Base-by-base conservation (phyloP, 345 rosid species). In the Leavenworthia alabamica region DNA sequence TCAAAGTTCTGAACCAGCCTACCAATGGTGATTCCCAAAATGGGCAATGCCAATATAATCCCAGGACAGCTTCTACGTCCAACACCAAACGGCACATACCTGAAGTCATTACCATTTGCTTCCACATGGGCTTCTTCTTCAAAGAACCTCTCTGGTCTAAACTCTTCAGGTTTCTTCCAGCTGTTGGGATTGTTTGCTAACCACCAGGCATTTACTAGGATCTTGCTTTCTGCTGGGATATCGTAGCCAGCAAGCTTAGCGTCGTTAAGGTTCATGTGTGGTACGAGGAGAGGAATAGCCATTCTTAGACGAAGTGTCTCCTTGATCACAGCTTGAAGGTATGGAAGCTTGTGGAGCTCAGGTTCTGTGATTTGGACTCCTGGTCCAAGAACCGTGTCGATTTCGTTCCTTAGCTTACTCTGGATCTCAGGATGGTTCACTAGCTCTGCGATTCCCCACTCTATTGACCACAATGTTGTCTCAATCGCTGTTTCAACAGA, bases 51-150 rank as follows among this genome's bases (percentile, higher is more conserved):
- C 29, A 93, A 84, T 23, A 93, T 93, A 36, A 93, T 93, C 43
- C 99, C 99, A 0, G 99, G 99, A 76, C 99, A 93, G 71, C 99
- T 93, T 70, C 99, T 82, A 40, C 99, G 79, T 9, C 99, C 99
- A 0, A 82, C 99, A 8, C 99, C 99, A 3, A 93, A 93, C 0
- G 99, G 99, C n/a, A 93, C 89, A 74, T 81, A 93, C 60, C 87
- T 79, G 79, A 84, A 89, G 67, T 93, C 99, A 20, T 93, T 93
- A 8, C 99, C 99, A 6, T 75, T 93, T 0, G 99, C 95, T 69
- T 93, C 99, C 9, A 93, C 97, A 56, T 89, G 87, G 0, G 87
- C 71, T 55, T 93, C 99, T 79, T 93, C 99, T 68, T 93, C 87
- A 41, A 93, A 60, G 81, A 93, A 89, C 86, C 99, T 79, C 82